Evolutionary conservation across 2,329 filamentous ascomycete species (phyloP).

Genomic region (Botryotinia globosa): DNA sequence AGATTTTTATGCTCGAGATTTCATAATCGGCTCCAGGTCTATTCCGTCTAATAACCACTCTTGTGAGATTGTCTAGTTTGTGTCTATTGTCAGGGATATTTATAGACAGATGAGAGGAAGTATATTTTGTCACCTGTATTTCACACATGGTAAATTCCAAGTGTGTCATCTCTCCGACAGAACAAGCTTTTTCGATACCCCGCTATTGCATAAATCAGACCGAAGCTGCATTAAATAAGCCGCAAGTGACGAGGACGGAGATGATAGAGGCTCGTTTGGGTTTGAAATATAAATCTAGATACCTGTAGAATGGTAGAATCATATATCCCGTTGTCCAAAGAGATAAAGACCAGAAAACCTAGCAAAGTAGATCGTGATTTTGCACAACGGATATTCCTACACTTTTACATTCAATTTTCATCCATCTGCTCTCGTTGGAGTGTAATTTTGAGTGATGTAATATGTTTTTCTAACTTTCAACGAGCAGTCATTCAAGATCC

Average conservation of each 20-base stretch:
- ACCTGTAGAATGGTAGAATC: neutral
- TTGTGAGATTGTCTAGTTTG: no score
- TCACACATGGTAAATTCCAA: neutral
- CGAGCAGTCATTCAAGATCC: neutral
- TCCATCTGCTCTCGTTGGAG: neutral
- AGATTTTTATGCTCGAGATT: no score
- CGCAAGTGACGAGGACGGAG: neutral
- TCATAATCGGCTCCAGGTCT: no score
- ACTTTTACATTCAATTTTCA: neutral
- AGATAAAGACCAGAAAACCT: accelerated
- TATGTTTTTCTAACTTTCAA: neutral
- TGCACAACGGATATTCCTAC: neutral
- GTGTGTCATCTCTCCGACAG: neutral
- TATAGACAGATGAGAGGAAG: no score
- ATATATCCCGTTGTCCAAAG: neutral
- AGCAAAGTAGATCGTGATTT: neutral
- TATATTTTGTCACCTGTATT: no score
- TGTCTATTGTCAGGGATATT: no score
- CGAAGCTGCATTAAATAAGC: neutral
- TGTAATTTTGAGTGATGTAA: neutral
- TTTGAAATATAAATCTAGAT: neutral
- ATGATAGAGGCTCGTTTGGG: neutral
- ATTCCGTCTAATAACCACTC: no score
- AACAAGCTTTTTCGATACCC: accelerated
- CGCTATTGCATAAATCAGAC: neutral